phyloP scores from a whole-genome alignment of 2,329 filamentous ascomycete species.

The Phialemoniopsis sp. region DNA sequence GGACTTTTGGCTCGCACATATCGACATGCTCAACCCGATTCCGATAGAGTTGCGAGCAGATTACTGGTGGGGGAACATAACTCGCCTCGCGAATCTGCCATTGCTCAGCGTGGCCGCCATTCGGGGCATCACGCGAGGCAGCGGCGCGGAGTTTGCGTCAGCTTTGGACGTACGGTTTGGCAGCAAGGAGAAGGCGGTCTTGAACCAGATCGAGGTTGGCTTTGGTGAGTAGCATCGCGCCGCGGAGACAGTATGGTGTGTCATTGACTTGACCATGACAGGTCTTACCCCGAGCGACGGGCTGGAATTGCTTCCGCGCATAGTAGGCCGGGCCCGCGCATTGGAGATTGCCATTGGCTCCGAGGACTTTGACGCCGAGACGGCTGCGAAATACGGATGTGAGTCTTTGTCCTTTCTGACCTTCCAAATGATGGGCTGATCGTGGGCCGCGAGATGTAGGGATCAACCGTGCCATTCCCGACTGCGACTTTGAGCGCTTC shows the following conservation, averaged over 20 bases:
- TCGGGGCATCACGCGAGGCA: not conserved
- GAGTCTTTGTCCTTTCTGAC: too few relatives aligned
- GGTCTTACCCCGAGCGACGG: not conserved
- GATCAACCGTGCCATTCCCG: not conserved
- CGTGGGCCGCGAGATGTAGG: too few relatives aligned
- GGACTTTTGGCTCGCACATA: not conserved
- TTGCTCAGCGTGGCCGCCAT: not conserved
- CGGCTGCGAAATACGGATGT: too few relatives aligned
- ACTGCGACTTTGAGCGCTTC: not conserved
- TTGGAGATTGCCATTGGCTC: not conserved
- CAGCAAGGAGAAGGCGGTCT: too few relatives aligned
- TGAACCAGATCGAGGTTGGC: too few relatives aligned
- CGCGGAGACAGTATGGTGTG: too few relatives aligned
- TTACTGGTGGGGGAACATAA: too few relatives aligned
- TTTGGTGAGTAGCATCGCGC: too few relatives aligned
- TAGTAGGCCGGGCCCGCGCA: not conserved
- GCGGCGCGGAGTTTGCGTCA: not conserved
- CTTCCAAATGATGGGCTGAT: too few relatives aligned
- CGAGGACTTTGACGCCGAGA: not conserved
- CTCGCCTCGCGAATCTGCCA: not conserved
- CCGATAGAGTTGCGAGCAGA: too few relatives aligned
- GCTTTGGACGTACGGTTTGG: not conserved
- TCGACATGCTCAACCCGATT: not conserved
- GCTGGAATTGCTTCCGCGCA: not conserved
- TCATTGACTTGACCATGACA: too few relatives aligned